These are phyloP conservation scores for Vaccinium corymbosum DNA, from an alignment of 148 eudicot species.

Conservation along the genomic window DNA sequence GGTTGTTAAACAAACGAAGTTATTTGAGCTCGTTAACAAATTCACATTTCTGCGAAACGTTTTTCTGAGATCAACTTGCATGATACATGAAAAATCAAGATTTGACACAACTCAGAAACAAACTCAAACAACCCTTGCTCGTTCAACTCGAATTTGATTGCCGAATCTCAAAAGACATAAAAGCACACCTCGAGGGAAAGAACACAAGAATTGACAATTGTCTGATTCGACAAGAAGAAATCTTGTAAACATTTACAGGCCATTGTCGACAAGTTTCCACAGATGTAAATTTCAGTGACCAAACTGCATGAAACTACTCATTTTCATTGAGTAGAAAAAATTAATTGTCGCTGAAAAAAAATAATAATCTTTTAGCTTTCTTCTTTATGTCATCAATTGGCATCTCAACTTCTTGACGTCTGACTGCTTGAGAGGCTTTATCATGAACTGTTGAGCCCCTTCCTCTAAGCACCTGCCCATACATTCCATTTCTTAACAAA, in stretches of 20 bases:
- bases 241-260: neutral
- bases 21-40: neutral
- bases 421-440: constrained; percentile 62
- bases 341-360: neutral
- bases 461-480: constrained; percentile 69
- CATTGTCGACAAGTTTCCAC: neutral
- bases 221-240: neutral
- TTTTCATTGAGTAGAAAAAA: neutral
- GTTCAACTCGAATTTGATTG: neutral
- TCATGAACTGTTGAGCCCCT: constrained; percentile 73
- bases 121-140: neutral
- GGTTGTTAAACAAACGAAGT: neutral
- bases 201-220: neutral
- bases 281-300: neutral
- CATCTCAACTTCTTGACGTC: constrained; percentile 53
- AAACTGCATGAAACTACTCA: neutral
- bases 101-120: neutral
- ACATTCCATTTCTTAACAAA: neutral
- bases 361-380: constrained; percentile 10
- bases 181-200: neutral
- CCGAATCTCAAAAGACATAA: neutral
- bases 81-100: neutral
- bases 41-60: neutral
- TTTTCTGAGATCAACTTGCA: neutral
- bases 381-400: constrained; percentile 32